A percentile compares a stretch with the other conserved stretches of the same genome.
Evolutionary conservation across 371 early-diverging fungal species (phyloP).

Genomic region (Phascolomyces articulosus): DNA sequence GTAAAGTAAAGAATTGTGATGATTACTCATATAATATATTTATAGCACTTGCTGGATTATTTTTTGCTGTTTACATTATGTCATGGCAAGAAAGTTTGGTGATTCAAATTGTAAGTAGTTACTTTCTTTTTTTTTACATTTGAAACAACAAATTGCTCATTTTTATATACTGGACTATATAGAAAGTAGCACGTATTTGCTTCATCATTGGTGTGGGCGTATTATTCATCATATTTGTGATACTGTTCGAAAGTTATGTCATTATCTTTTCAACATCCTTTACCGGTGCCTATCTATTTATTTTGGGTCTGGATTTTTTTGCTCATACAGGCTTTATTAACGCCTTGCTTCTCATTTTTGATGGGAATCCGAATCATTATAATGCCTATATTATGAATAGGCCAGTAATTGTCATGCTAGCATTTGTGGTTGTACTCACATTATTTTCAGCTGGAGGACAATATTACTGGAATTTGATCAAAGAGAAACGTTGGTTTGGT

Average conservation of each 20-base stretch:
- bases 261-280: slow-evolving; percentile 50
- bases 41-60: slow-evolving; percentile 38
- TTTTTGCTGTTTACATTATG: slow-evolving; percentile 49
- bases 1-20: too few relatives aligned
- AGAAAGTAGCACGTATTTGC: slow-evolving; percentile 54
- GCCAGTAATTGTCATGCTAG: slow-evolving; percentile 44
- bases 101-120: slow-evolving; percentile 46
- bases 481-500: slow-evolving; percentile 41
- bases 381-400: slow-evolving; percentile 39
- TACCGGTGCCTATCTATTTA: slow-evolving; percentile 53
- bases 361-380: slow-evolving; percentile 39
- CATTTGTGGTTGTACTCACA: slow-evolving; percentile 36
- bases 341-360: slow-evolving; percentile 45
- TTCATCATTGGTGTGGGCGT: slow-evolving; percentile 51
- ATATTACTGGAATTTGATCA: slow-evolving; percentile 48
- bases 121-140: not conserved
- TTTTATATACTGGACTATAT: not conserved
- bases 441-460: slow-evolving; percentile 44
- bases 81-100: slow-evolving; percentile 51
- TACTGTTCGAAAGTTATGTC: slow-evolving; percentile 37
- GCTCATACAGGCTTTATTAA: slow-evolving; percentile 57
- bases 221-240: slow-evolving; percentile 36
- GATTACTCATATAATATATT: not conserved
- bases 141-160: not conserved
- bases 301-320: slow-evolving; percentile 57